phyloP scores from a whole-genome alignment of 768 basidiomycete genomes.

The Boletus fagicola region DNA sequence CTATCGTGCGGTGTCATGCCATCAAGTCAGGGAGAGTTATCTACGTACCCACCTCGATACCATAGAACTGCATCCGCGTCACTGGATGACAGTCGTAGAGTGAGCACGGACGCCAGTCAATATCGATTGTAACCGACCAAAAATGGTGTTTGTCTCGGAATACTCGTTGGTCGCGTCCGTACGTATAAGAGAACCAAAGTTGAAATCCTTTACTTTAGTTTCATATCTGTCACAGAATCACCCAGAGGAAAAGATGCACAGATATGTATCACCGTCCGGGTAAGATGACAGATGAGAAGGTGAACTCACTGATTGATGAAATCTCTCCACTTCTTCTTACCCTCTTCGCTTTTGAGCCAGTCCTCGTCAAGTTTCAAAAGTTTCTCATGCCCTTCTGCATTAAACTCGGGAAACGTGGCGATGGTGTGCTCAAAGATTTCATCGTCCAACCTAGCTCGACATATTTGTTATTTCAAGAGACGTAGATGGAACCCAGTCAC shows the following conservation, averaged over 20 bases:
- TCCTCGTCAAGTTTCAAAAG: constrained; percentile 77
- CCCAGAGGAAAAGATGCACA: background rate
- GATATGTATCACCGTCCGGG: background rate
- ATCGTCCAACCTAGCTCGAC: constrained; percentile 69
- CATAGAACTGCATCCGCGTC: constrained; percentile 70
- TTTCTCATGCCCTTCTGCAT: constrained; percentile 44
- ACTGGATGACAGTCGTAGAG: constrained; percentile 13
- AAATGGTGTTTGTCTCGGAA: constrained; percentile 88
- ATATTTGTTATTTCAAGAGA: constrained; percentile 14
- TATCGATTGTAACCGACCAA: constrained; percentile 52
- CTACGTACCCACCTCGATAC: constrained; percentile 65
- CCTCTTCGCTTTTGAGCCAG: constrained; percentile 83
- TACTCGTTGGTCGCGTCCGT: constrained; percentile 79
- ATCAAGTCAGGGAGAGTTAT: constrained; percentile 1
- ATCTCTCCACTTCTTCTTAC: constrained; percentile 87
- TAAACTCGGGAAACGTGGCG: constrained; percentile 78
- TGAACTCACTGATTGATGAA: constrained; percentile 71
- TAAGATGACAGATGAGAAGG: background rate
- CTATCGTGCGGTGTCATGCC: constrained; percentile 36
- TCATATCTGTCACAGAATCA: constrained; percentile 60
- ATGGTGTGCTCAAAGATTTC: constrained; percentile 82
- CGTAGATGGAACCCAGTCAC: constrained; percentile 20
- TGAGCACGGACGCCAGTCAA: constrained; percentile 9
- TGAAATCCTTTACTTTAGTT: constrained; percentile 87
- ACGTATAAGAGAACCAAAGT: constrained; percentile 94